phyloP scores from a whole-genome alignment of 2,329 filamentous ascomycete species.

The Raffaelea albimanens region DNA sequence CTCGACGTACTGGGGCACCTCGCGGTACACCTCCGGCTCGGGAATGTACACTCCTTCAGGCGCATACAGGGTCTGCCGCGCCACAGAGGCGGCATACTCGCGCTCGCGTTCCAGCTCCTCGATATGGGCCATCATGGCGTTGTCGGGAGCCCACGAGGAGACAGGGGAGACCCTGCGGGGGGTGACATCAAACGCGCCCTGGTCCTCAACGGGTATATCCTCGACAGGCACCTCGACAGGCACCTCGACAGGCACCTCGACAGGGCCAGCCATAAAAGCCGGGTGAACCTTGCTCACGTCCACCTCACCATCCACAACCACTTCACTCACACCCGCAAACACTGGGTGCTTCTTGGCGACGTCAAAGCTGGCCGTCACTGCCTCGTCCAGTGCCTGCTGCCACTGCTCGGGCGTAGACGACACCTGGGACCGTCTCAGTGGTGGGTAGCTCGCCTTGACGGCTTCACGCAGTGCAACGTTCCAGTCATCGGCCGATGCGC shows the following conservation, averaged over 20 bases:
- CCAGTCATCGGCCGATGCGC: conserved; percentile 22
- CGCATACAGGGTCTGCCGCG: conserved; percentile 9
- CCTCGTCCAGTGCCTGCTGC: conserved; percentile 27
- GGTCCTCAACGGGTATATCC: conserved; percentile 13
- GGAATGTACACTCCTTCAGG: not conserved
- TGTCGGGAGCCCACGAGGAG: conserved; percentile 2
- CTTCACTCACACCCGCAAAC: conserved; percentile 20
- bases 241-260: too few relatives aligned
- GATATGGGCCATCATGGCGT: conserved; percentile 19
- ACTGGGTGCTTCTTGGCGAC: conserved; percentile 23
- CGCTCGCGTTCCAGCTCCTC: conserved; percentile 23
- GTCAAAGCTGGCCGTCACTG: conserved; percentile 24
- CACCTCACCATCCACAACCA: too few relatives aligned
- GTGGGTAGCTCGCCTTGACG: conserved; percentile 19
- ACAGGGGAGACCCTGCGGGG: too few relatives aligned
- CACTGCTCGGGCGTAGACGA: conserved; percentile 21
- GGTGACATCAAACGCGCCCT: conserved; percentile 19
- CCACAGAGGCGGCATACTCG: conserved; percentile 16
- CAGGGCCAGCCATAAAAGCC: conserved; percentile 15
- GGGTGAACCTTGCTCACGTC: conserved; percentile 21
- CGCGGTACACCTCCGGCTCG: not conserved
- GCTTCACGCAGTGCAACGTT: conserved; percentile 22
- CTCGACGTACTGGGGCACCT: too few relatives aligned
- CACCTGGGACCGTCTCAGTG: conserved; percentile 10
- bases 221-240: too few relatives aligned